These are phyloP conservation scores for Cyberlindnera galapagoensis DNA, from an alignment of 805 yeast species.

Conservation along the genomic window DNA sequence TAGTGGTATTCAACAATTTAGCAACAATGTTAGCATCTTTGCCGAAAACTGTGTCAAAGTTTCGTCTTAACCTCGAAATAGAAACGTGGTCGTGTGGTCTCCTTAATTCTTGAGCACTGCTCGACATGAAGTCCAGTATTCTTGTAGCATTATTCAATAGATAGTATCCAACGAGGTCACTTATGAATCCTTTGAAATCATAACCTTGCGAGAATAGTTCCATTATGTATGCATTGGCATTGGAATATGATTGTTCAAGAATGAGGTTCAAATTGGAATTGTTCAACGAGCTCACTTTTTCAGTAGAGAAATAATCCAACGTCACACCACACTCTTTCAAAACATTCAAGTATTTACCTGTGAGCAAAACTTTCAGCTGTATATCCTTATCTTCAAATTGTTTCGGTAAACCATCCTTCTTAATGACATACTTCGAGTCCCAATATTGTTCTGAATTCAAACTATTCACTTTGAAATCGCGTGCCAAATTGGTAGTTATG, in stretches of 20 bases:
- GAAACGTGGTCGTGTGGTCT: conserved; percentile 29
- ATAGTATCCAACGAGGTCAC: conserved; percentile 49
- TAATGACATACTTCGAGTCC: conserved; percentile 67
- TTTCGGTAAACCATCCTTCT: conserved; percentile 68
- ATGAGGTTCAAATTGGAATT: conserved; percentile 44
- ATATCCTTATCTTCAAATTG: conserved; percentile 49
- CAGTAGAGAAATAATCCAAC: conserved; percentile 15
- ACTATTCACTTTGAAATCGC: conserved; percentile 21
- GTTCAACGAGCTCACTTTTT: conserved; percentile 28
- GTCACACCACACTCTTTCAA: conserved; percentile 52
- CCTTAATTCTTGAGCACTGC: conserved; percentile 45
- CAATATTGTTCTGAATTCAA: conserved; percentile 55
- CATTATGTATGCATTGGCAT: conserved; percentile 60
- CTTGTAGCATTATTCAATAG: conserved; percentile 46
- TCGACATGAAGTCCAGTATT: conserved; percentile 46
- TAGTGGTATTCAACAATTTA: conserved; percentile 27
- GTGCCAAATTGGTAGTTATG: conserved; percentile 35
- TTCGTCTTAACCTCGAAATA: conserved; percentile 27
- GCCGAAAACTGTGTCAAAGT: conserved; percentile 16
- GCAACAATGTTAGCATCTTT: conserved; percentile 20
- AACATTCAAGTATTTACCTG: conserved; percentile 82
- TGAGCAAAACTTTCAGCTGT: conserved; percentile 60
- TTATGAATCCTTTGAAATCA: conserved; percentile 41
- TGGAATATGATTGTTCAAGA: conserved; percentile 52
- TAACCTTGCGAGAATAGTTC: conserved; percentile 57